These are phyloP conservation scores for Diplosphaera chodatii DNA, from an alignment of 139 green algal genomes.

Conservation along the genomic window DNA sequence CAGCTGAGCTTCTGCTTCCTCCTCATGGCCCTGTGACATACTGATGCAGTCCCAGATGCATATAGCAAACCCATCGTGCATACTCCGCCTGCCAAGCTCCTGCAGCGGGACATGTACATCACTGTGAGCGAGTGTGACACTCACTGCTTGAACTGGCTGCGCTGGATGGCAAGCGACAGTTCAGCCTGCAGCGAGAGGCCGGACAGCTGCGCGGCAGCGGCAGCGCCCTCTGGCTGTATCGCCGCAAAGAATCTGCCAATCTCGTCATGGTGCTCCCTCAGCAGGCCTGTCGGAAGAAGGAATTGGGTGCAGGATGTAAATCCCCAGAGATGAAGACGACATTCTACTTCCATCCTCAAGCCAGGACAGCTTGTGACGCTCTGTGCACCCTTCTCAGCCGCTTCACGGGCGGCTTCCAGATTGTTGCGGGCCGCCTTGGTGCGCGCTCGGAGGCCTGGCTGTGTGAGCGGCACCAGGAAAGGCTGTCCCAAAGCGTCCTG, in stretches of 20 bases:
- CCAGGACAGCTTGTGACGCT: too few species aligned
- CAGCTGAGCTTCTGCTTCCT: too few species aligned
- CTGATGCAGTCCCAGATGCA: too few species aligned
- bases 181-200: conserved; percentile 34
- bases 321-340: too few species aligned
- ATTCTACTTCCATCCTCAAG: too few species aligned
- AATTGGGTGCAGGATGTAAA: too few species aligned
- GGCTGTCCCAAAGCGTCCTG: conserved; percentile 32
- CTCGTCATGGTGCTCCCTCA: conserved; percentile 34
- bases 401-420: conserved; percentile 17
- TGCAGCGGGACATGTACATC: too few species aligned
- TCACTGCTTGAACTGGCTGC: conserved; percentile 7
- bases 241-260: conserved; percentile 39
- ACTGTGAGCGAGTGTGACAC: too few species aligned
- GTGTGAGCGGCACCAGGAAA: conserved; percentile 39
- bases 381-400: conserved; percentile 37
- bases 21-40: too few species aligned
- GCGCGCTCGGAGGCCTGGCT: conserved; percentile 36
- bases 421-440: conserved; percentile 36
- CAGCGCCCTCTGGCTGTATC: conserved; percentile 24
- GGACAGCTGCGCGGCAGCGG: conserved; percentile 26
- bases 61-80: too few species aligned
- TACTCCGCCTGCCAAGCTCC: too few species aligned
- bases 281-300: conserved; percentile 24
- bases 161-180: conserved; percentile 28